phyloP scores from a whole-genome alignment of 305 asterid genomes.

The Striga hermonthica region DNA sequence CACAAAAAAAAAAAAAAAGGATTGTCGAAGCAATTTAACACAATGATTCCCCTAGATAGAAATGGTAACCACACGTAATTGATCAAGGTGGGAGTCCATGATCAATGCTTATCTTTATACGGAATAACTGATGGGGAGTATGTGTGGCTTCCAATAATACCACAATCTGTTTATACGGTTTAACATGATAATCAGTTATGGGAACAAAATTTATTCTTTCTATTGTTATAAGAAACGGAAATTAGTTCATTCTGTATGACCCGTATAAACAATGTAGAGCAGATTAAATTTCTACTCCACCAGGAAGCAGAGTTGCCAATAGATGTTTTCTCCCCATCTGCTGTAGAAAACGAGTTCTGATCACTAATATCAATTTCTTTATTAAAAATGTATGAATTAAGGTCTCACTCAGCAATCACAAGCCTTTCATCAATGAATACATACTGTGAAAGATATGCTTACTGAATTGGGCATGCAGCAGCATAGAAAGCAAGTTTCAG shows the following conservation, averaged over 20 bases:
- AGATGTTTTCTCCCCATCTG: not conserved
- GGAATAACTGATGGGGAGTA: too few relatives aligned
- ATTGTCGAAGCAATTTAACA: not conserved
- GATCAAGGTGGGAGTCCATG: conserved; percentile 4
- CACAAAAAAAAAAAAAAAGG: not conserved
- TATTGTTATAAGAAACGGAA: not conserved
- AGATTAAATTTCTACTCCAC: not conserved
- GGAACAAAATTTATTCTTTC: not conserved
- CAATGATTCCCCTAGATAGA: not conserved
- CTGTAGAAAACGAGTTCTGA: not conserved
- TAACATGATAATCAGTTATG: not conserved
- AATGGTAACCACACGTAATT: not conserved
- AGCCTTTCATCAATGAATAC: not conserved
- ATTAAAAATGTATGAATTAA: too few relatives aligned
- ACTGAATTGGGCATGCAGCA: not conserved
- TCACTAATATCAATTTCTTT: too few relatives aligned
- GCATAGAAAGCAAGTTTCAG: not conserved
- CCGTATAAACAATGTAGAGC: not conserved
- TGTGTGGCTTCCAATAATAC: not conserved
- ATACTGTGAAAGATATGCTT: conserved; percentile 3
- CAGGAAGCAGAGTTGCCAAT: not conserved
- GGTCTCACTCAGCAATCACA: not conserved
- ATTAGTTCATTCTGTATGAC: not conserved
- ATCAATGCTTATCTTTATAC: not conserved
- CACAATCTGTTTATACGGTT: not conserved